Base-by-base conservation (phyloP, 2,329 filamentous ascomycete genomes). In the Fusarium anguioides region DNA sequence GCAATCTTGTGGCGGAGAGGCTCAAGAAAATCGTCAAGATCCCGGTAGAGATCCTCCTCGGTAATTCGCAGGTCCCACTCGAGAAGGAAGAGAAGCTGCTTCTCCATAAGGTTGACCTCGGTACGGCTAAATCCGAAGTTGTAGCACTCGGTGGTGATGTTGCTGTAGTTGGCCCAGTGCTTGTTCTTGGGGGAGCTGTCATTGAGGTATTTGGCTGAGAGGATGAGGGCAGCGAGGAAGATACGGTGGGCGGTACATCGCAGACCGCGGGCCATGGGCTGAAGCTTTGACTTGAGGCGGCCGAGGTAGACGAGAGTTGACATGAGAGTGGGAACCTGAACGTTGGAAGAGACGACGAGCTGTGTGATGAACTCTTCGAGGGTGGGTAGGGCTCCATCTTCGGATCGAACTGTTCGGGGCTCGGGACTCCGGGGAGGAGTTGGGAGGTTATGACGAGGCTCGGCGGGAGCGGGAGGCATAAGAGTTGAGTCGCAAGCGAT, bases 131-230 rank as follows among this genome's bases (percentile, higher is more conserved):
- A 98, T 72, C 94, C 92, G 75, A 98, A 99, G 75, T 84, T 87
- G 76, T 82, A 85, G 64, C 73, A 76, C 10, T 84, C 81, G 12
- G 89, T 88, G 78, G 84, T 91, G 72, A 97, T 90, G 74, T 90
- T 83, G 61, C 91, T 97, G 84, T 98, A 99, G 74, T 89, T 91
- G 69, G 96, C 94, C 96, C 96, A 99, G 86, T 99, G 96, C 89
- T 98, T 98, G 88, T 99, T 99, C 89, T 98, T 98, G 66, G 96
- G 96, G 14, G 94, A 97, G 64, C 94, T 97, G 84, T 98, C 96
- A 79, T 99, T 98, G 72, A 98, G 87, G 80, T 97, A 97, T 89
- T 99, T 99, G 73, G 96, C 95, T 3, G 96, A 89, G 42, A 91
- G 84, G 75, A 96, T 96, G 70, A 95, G 89, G 17, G 92, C 84